Base-by-base conservation (phyloP, 176 grass and related monocot species). In the Avena insularis region DNA sequence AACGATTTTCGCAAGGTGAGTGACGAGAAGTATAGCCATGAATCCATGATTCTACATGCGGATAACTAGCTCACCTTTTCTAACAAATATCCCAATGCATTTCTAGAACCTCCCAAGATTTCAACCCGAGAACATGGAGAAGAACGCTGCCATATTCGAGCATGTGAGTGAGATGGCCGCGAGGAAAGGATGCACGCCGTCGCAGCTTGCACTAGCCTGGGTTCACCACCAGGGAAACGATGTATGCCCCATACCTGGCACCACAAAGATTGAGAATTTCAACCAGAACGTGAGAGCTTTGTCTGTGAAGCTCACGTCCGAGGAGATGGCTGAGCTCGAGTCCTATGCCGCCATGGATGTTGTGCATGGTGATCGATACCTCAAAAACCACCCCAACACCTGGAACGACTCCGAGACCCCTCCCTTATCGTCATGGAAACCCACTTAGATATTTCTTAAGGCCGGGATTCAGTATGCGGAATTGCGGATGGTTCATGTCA, bases 221-320 rank as follows among this genome's bases (percentile, higher is more conserved):
- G 83, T 95, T 80, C 93, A 95, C 40, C 86, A 90, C 20, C 90
- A 92, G 20, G 90, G 93, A 47, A 76, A 3, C 17, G 93, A 95
- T 53, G 93, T 92, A 4, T 95, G 93, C 69, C 88, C 93, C 73
- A 95, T 95, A 85, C 93, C 93, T 2, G 93, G 93, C 15, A 95
- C 93, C 0, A 95, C 93, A 1, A 90, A 95, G 74, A 62, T 92
- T 4, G 75, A 85, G 46, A 95, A 95, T 27, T 92, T 95, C 55
- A 85, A 92, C 38, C 79, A 88, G 38, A 95, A 95, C 45, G 69
- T 95, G 0, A 76, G 54, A 25, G 90, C 93, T n/a, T 14, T 95
- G 0, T 89, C 88, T 6, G 83, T 95, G 70, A 85, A 89, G 68
- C 90, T 95, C 54, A 85, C 86, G 0, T 14, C 82, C 1, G 60